Evolutionary conservation across 2,329 filamentous ascomycete species (phyloP).

Genomic region (Purpureocillium lavendulum): DNA sequence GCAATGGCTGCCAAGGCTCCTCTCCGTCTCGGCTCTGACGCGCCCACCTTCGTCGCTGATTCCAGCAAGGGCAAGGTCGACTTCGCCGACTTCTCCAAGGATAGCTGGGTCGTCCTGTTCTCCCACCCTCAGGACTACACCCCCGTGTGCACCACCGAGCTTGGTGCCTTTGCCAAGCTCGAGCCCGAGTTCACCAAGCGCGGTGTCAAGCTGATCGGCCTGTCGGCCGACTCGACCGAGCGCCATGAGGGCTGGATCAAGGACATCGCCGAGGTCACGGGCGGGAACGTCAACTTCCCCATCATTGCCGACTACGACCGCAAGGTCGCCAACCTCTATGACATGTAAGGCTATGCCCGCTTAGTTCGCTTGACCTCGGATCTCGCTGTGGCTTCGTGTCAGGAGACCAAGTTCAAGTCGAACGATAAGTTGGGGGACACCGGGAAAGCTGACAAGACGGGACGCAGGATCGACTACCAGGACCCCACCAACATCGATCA

Average conservation of each 20-base stretch:
- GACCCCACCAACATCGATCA: constrained; percentile 73
- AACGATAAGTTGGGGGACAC: background rate
- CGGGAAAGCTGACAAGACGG: background rate
- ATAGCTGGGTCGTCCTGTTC: constrained; percentile 77
- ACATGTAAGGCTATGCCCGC: too few relatives aligned
- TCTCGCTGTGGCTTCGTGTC: too few relatives aligned
- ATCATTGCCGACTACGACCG: constrained; percentile 76
- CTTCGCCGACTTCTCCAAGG: constrained; percentile 74
- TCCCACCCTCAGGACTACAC: constrained; percentile 88
- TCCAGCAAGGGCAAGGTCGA: constrained; percentile 71
- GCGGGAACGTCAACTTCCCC: constrained; percentile 63
- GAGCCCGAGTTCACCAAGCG: constrained; percentile 82
- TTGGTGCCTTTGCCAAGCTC: constrained; percentile 85
- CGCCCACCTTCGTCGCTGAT: constrained; percentile 78
- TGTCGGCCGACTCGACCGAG: constrained; percentile 77
- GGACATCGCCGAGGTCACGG: constrained; percentile 75
- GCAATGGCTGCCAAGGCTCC: constrained; percentile 23
- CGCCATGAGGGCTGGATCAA: constrained; percentile 85
- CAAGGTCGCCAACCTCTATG: constrained; percentile 67
- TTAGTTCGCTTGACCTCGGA: too few relatives aligned
- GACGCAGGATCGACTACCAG: constrained; percentile 65
- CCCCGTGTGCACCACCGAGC: constrained; percentile 91
- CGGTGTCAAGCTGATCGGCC: constrained; percentile 82
- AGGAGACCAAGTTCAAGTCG: constrained; percentile 23
- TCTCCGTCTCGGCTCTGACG: constrained; percentile 56